Base-by-base conservation (phyloP, 768 basidiomycete genomes). In the Rhizopogon vinicolor region DNA sequence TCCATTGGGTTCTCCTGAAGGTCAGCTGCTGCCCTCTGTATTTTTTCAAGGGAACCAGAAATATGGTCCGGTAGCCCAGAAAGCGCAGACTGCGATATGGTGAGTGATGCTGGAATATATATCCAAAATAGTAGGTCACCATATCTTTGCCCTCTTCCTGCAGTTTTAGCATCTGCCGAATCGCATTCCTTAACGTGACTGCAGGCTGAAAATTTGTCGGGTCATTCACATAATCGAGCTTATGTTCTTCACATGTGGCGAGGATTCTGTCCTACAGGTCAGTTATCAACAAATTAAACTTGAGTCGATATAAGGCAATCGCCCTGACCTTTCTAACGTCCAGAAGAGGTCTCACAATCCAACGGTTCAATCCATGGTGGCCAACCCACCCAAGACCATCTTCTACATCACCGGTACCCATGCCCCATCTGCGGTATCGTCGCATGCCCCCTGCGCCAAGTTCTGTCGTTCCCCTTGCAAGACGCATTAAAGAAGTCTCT, bases 401-500 rank as follows among this genome's bases (percentile, higher is more conserved):
- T 19, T 70, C 60, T 1, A 60, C 62, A 41, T 60, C 63, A 1
- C 65, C 65, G 14, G 65, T 52, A 5, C 89, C 88, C 91, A 93
- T 93, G 1, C 91, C 91, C 84, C 84, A 91, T 44, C 89, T 77
- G 10, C 91, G 78, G 45, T 76, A 72, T 1, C 72, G 72, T 41
- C 78, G 75, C 87, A 93, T 93, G 3, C 86, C 91, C 10, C 79
- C 79, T 1, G 84, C 78, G 0, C 87, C 87, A 14, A 79, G 53
- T 42, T 70, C 64, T 2, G 81, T 76, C 5, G 84, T 85, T 0
- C 86, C 84, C 57, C 69, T 77, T 5, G 81, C 75, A 14, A 87
- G 65, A 5, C 91, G 82, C 77, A 91, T 83, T 51, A 93, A 70
- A 31, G 83, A 77, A 0, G 91, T 93, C 66, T 93, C 91, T 9